Evolutionary conservation across 179 eudicot species (phyloP).

Genomic region (Vitellaria paradoxa): DNA sequence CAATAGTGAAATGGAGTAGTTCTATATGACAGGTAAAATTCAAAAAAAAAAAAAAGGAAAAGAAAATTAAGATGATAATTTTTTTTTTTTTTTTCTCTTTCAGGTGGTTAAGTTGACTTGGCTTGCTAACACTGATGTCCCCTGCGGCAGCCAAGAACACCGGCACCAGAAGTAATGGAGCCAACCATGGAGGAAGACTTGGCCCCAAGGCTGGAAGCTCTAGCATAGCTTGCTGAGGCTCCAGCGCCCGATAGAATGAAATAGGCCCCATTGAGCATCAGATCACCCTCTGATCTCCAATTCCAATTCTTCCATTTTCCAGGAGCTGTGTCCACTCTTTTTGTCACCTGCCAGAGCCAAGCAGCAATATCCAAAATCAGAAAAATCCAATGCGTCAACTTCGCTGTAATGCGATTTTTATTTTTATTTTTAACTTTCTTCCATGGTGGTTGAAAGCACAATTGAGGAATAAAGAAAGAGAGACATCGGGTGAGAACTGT

Average conservation of each 20-base stretch:
- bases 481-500: too few species aligned
- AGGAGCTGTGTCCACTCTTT: not conserved
- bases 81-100: constrained; percentile 8
- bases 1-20: not conserved
- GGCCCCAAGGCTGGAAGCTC: constrained; percentile 78
- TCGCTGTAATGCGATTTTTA: not conserved
- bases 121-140: constrained; percentile 55
- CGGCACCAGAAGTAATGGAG: constrained; percentile 69
- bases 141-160: constrained; percentile 67
- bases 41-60: not conserved
- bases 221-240: too few species aligned
- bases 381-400: not conserved
- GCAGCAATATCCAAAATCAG: too few species aligned
- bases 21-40: not conserved
- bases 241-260: too few species aligned
- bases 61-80: not conserved
- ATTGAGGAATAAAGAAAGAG: too few species aligned
- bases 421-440: not conserved
- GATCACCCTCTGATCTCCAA: too few species aligned
- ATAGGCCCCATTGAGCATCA: too few species aligned
- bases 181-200: constrained; percentile 69
- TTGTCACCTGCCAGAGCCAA: constrained; percentile 9
- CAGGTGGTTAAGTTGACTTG: not conserved
- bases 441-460: too few species aligned
- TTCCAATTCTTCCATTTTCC: too few species aligned